Percentiles rank a stretch among this genome's conserved stretches.
Evolutionary conservation across 75 land plant genomes (phyloP).

Genomic region (Cunninghamia lanceolata): DNA sequence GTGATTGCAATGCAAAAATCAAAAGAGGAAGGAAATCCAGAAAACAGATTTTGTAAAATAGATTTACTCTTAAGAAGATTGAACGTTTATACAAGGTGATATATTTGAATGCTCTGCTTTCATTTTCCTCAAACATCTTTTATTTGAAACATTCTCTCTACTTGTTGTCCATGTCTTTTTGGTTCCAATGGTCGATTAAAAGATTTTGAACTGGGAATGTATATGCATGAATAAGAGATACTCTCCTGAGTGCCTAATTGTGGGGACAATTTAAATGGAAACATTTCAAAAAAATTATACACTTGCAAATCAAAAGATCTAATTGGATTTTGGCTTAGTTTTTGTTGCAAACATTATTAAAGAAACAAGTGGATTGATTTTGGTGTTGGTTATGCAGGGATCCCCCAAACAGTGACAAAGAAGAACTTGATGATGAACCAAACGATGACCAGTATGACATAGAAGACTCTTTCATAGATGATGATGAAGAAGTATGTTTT

Average conservation of each 20-base stretch:
- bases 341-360: background rate
- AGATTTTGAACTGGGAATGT: background rate
- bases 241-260: too few relatives aligned
- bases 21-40: too few relatives aligned
- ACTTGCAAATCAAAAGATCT: background rate
- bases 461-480: conserved; percentile 97
- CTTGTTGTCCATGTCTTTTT: too few relatives aligned
- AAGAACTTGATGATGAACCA: conserved; percentile 64
- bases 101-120: background rate
- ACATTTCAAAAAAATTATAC: background rate
- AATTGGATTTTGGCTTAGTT: background rate
- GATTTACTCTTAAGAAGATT: conserved; percentile 56
- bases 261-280: background rate
- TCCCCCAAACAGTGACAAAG: conserved; percentile 61
- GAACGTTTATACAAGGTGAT: conserved; percentile 76
- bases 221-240: background rate
- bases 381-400: conserved; percentile 37
- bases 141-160: too few relatives aligned
- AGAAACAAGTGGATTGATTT: background rate
- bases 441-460: conserved; percentile 98
- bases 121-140: too few relatives aligned
- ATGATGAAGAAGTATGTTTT: conserved; percentile 71
- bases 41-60: too few relatives aligned
- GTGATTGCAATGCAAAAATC: too few relatives aligned
- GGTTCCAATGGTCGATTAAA: too few relatives aligned